phyloP scores from a whole-genome alignment of 2,329 filamentous ascomycete species.

The Neonectria neomacrospora region DNA sequence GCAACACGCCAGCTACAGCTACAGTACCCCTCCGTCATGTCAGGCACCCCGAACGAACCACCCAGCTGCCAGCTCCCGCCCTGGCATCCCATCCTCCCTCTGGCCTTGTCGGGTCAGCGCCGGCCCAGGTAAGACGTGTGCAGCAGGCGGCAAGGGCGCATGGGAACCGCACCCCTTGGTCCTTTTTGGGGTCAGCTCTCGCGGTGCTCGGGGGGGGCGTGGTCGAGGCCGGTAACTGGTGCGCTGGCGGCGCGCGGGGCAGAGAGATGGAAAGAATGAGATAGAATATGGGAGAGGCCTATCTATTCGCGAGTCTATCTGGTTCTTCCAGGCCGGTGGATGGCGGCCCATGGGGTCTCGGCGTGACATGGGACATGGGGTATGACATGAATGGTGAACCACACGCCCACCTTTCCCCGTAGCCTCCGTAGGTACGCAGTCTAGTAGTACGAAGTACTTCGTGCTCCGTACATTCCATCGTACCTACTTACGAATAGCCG shows the following conservation, averaged over 20 bases:
- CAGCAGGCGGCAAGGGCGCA: conserved; percentile 30
- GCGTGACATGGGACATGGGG: conserved; percentile 21
- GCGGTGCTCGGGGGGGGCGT: conserved; percentile 21
- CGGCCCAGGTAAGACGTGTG: conserved; percentile 24
- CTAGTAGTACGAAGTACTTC: no score
- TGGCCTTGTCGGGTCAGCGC: conserved; percentile 1
- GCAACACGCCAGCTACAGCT: no score
- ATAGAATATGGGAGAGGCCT: not conserved
- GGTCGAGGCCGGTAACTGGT: conserved; percentile 3
- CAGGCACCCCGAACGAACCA: conserved; percentile 35
- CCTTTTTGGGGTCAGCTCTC: conserved; percentile 22
- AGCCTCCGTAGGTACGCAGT: not conserved
- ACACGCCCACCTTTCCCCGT: conserved; percentile 14
- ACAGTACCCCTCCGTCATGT: conserved; percentile 15
- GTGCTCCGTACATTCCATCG: no score
- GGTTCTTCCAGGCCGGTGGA: not conserved
- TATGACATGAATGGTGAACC: conserved; percentile 11
- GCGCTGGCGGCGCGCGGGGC: conserved; percentile 5
- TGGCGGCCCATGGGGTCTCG: conserved; percentile 15
- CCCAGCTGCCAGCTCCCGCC: conserved; percentile 8
- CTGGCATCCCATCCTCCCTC: not conserved
- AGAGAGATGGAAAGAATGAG: not conserved
- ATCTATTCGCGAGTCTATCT: conserved; percentile 1
- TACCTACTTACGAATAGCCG: not conserved
- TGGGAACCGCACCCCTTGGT: conserved; percentile 11